Evolutionary conservation across 495 filamentous ascomycete species (phyloP).

Genomic region (Penicillium riverlandense): DNA sequence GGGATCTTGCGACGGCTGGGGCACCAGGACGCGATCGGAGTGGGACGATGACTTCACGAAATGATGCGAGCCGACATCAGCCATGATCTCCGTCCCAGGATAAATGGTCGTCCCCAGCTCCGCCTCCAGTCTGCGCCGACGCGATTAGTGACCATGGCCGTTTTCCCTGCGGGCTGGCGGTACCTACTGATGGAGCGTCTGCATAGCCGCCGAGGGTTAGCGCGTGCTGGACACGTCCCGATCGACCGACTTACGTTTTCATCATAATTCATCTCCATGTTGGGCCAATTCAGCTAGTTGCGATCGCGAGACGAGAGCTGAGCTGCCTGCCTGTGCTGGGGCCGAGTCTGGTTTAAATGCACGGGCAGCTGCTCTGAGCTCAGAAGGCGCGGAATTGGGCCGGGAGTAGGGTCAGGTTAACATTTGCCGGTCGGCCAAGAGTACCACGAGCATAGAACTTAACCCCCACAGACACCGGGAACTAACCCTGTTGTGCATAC

Average conservation of each 20-base stretch:
- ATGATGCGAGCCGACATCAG: constrained; percentile 51
- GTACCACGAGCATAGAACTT: no score
- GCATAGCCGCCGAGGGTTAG: no score
- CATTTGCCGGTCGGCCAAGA: neutral
- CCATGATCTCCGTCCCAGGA: constrained; percentile 59
- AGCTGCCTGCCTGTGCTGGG: neutral
- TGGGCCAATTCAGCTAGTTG: constrained; percentile 1
- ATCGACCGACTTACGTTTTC: constrained; percentile 15
- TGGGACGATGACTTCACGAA: constrained; percentile 45
- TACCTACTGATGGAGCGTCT: constrained; percentile 25
- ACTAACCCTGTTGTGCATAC: no score
- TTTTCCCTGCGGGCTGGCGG: no score
- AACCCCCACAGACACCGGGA: no score
- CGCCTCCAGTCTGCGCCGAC: constrained; percentile 23
- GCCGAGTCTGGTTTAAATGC: neutral
- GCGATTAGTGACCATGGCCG: no score
- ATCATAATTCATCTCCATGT: constrained; percentile 38
- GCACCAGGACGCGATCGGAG: constrained; percentile 42
- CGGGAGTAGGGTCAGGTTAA: neutral
- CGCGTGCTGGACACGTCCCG: no score
- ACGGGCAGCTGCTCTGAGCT: neutral
- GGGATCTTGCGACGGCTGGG: constrained; percentile 43
- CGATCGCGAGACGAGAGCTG: neutral
- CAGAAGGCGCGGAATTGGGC: constrained; percentile 4
- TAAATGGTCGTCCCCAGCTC: constrained; percentile 50